phyloP scores from a whole-genome alignment of 208 protist species.

The Herpetomonas tarakana region DNA sequence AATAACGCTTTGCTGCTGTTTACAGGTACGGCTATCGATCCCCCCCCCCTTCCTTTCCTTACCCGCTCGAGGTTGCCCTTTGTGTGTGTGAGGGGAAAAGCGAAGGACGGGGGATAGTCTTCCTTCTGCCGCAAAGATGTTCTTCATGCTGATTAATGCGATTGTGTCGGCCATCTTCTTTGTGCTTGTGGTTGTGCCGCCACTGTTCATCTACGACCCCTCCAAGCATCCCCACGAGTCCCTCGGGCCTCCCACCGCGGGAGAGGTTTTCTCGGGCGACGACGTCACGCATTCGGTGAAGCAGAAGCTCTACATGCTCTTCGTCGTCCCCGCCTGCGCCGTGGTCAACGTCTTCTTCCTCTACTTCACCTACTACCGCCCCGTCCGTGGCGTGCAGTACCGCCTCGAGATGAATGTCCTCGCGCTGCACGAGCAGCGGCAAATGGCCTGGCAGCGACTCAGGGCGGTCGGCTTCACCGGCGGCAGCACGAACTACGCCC shows the following conservation, averaged over 20 bases:
- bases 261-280: slow-evolving; percentile 30
- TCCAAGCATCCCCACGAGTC: slow-evolving; percentile 23
- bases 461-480: slow-evolving; percentile 23
- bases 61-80: too few relatives aligned
- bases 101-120: too few relatives aligned
- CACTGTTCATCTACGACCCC: slow-evolving; percentile 64
- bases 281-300: slow-evolving; percentile 36
- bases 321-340: slow-evolving; percentile 52
- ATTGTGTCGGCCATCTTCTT: slow-evolving; percentile 53
- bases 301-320: slow-evolving; percentile 78
- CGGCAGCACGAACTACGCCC: not conserved
- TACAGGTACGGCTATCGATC: too few relatives aligned
- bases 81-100: too few relatives aligned
- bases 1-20: too few relatives aligned
- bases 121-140: too few relatives aligned
- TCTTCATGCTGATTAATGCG: slow-evolving; percentile 43
- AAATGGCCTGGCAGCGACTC: slow-evolving; percentile 26
- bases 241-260: slow-evolving; percentile 32
- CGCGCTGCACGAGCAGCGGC: slow-evolving; percentile 24
- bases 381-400: slow-evolving; percentile 59
- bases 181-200: slow-evolving; percentile 45
- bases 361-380: slow-evolving; percentile 80
- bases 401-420: slow-evolving; percentile 61
- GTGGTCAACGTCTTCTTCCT: slow-evolving; percentile 44
- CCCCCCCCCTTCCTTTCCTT: too few relatives aligned